A percentile compares a stretch with the other conserved stretches of the same genome.
Evolutionary conservation across 2,329 filamentous ascomycete genomes (phyloP).

Genomic region (Fusarium pininemorale): DNA sequence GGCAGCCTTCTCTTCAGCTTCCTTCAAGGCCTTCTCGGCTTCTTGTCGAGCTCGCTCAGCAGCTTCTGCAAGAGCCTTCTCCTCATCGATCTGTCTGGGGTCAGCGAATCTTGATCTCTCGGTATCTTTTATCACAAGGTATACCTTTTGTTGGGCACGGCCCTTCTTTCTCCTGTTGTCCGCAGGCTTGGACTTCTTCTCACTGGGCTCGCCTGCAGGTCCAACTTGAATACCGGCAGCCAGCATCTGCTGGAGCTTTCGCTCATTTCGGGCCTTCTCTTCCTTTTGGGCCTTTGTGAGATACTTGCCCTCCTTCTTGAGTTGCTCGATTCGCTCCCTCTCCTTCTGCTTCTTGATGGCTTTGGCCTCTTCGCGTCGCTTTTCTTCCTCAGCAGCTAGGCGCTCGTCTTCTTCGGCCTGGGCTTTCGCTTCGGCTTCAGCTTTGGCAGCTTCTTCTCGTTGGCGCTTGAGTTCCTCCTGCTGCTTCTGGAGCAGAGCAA

Average conservation of each 20-base stretch:
- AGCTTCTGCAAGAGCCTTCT: slow-evolving; percentile 79
- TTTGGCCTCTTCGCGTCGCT: slow-evolving; percentile 76
- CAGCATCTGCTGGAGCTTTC: slow-evolving; percentile 86
- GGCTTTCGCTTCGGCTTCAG: slow-evolving; percentile 70
- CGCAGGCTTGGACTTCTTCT: slow-evolving; percentile 79
- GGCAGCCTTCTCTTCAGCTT: slow-evolving; percentile 68
- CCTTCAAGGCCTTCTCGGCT: slow-evolving; percentile 72
- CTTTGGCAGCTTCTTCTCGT: slow-evolving; percentile 72
- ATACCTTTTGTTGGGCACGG: slow-evolving; percentile 65
- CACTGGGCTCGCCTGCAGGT: slow-evolving; percentile 63
- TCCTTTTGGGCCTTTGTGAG: slow-evolving; percentile 87
- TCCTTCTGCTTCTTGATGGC: slow-evolving; percentile 85
- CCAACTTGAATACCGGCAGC: slow-evolving; percentile 79
- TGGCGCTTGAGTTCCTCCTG: slow-evolving; percentile 77
- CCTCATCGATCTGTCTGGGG: slow-evolving; percentile 71
- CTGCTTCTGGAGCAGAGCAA: slow-evolving; percentile 80
- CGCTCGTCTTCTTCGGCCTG: slow-evolving; percentile 73
- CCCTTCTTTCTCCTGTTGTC: slow-evolving; percentile 84
- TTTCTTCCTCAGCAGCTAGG: slow-evolving; percentile 71
- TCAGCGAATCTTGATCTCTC: slow-evolving; percentile 9
- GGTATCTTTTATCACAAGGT: neutral
- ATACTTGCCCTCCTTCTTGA: slow-evolving; percentile 89
- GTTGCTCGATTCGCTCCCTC: slow-evolving; percentile 85
- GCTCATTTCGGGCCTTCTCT: slow-evolving; percentile 80
- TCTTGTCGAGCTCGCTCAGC: slow-evolving; percentile 75